Conservation (phyloP, 2,329 filamentous ascomycete species). For the Sporothrix mexicana region DNA sequence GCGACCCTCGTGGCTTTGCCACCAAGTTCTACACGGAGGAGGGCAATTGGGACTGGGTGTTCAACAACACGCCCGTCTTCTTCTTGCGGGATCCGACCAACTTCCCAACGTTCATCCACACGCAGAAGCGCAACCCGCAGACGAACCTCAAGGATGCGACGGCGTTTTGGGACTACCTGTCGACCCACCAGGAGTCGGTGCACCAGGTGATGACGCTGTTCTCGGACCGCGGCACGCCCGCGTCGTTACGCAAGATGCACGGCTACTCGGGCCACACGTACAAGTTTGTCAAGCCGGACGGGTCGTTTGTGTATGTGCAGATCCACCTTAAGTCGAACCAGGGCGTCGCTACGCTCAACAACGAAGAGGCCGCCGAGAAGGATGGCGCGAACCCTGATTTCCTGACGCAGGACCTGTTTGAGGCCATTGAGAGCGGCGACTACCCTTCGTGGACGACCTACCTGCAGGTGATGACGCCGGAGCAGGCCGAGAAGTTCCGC, state of each 20-base stretch:
- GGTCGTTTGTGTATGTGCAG: conserved; percentile 69
- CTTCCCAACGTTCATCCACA: conserved; percentile 77
- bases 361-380: conserved; percentile 61
- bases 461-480: conserved; percentile 66
- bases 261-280: conserved; percentile 71
- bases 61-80: conserved; percentile 79
- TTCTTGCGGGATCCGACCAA: conserved; percentile 76
- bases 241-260: conserved; percentile 70
- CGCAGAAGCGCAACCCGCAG: conserved; percentile 75
- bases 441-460: conserved; percentile 68
- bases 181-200: conserved; percentile 65
- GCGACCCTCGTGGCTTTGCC: conserved; percentile 78
- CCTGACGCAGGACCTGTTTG: conserved; percentile 67
- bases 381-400: conserved; percentile 65
- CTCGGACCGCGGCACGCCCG: conserved; percentile 69
- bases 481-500: conserved; percentile 64
- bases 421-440: conserved; percentile 66
- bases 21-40: conserved; percentile 77
- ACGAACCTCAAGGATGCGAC: conserved; percentile 72
- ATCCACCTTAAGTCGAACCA: conserved; percentile 68
- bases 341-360: conserved; percentile 64
- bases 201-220: conserved; percentile 71
- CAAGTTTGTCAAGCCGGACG: conserved; percentile 70
- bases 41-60: conserved; percentile 74
- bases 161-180: conserved; percentile 66